phyloP scores from a whole-genome alignment of 306 rosid species.

The Prinsepia uniflora region DNA sequence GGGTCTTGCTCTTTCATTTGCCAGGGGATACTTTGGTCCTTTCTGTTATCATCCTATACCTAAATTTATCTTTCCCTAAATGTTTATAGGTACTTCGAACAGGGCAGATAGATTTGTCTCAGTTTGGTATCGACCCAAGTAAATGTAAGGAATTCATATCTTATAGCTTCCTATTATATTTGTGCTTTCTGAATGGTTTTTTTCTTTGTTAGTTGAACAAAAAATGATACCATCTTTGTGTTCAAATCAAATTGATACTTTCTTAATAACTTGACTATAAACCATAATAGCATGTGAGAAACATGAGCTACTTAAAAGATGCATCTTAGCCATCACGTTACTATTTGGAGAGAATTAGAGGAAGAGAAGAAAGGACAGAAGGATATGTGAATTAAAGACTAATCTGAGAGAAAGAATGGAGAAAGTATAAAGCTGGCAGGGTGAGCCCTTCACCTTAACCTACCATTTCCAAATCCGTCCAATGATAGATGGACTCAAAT shows the following conservation, averaged over 20 bases:
- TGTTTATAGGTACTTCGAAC: constrained; percentile 71
- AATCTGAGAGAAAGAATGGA: background rate
- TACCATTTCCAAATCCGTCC: background rate
- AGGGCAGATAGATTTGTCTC: constrained; percentile 90
- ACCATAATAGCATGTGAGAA: background rate
- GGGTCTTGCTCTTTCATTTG: background rate
- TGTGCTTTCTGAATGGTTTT: background rate
- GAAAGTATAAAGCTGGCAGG: background rate
- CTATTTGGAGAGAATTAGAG: background rate
- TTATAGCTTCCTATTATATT: background rate
- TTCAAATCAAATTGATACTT: background rate
- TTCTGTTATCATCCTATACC: background rate
- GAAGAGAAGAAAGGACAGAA: background rate
- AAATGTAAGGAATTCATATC: constrained; percentile 61
- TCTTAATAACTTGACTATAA: background rate
- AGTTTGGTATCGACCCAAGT: constrained; percentile 93
- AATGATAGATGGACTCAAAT: background rate
- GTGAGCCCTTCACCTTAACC: background rate
- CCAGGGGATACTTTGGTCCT: background rate
- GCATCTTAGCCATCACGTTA: background rate
- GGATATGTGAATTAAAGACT: background rate
- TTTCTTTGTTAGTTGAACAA: background rate
- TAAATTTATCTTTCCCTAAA: constrained; percentile 3
- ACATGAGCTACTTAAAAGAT: background rate
- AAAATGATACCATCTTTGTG: background rate